Evolutionary conservation across 1,284 basidiomycete genomes (phyloP).

Genomic region (Lignosus rhinocerotis): DNA sequence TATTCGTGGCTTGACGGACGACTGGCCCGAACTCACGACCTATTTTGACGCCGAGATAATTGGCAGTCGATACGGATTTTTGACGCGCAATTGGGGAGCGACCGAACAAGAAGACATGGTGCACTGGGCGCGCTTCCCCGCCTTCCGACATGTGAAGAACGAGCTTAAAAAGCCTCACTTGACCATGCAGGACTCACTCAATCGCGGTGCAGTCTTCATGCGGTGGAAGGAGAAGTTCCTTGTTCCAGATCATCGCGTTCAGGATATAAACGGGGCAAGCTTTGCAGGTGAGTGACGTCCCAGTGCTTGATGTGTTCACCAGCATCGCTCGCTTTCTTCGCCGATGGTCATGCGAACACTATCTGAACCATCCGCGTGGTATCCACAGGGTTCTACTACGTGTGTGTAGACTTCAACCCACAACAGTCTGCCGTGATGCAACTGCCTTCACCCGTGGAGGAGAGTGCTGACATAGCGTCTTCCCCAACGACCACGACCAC

Average conservation of each 20-base stretch:
- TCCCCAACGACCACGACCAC: conserved; percentile 32
- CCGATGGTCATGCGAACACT: conserved; percentile 1
- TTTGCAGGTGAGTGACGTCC: conserved; percentile 72
- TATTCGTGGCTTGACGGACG: conserved; percentile 86
- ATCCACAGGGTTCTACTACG: conserved; percentile 59
- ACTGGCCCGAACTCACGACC: conserved; percentile 83
- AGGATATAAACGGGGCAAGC: conserved; percentile 93
- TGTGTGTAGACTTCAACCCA: conserved; percentile 50
- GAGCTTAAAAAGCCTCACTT: conserved; percentile 75
- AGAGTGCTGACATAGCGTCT: conserved; percentile 52
- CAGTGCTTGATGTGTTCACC: neutral
- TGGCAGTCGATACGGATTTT: conserved; percentile 82
- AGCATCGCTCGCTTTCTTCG: neutral
- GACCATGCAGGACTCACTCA: conserved; percentile 68
- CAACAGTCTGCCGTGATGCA: conserved; percentile 45
- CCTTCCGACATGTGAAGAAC: conserved; percentile 78
- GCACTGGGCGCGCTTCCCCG: conserved; percentile 90
- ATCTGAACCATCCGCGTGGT: conserved; percentile 26
- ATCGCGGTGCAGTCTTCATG: conserved; percentile 85
- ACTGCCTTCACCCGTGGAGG: conserved; percentile 89
- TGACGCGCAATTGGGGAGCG: conserved; percentile 86
- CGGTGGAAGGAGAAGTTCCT: conserved; percentile 97
- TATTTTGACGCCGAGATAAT: conserved; percentile 96
- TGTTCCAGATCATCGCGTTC: conserved; percentile 90
- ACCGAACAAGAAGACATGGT: conserved; percentile 86